A percentile compares a stretch with the other conserved stretches of the same genome.
Evolutionary conservation across 768 basidiomycete species (phyloP).

Genomic region (Symmetrospora coprosmae): DNA sequence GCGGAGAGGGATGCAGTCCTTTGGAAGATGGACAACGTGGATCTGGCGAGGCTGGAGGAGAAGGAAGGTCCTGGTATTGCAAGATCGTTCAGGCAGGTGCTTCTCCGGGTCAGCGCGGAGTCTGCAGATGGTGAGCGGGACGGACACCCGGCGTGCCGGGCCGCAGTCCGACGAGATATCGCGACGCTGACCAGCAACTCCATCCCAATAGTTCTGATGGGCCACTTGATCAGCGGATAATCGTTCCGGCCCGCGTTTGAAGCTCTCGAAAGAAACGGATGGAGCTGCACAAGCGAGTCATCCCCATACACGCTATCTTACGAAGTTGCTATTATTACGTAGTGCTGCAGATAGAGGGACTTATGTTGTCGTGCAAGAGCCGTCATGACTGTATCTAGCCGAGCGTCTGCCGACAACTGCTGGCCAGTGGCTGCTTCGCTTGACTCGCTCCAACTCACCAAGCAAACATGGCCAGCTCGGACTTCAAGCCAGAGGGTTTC

Average conservation of each 20-base stretch:
- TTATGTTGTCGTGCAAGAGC: background rate
- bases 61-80: constrained; percentile 23
- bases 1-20: constrained; percentile 64
- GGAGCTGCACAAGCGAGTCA: too few species aligned
- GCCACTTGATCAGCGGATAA: constrained; percentile 13
- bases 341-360: background rate
- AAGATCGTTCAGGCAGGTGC: constrained; percentile 1
- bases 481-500: constrained; percentile 72
- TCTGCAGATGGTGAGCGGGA: constrained; percentile 23
- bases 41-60: constrained; percentile 50
- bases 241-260: too few species aligned
- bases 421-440: too few species aligned
- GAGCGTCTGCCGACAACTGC: background rate
- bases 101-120: background rate
- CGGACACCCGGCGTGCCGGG: too few species aligned
- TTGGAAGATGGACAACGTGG: constrained; percentile 59
- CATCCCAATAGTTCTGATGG: background rate
- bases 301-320: constrained; percentile 20
- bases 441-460: too few species aligned
- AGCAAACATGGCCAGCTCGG: too few species aligned
- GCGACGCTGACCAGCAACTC: background rate
- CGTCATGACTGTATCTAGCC: background rate
- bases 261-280: too few species aligned
- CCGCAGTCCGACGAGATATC: background rate
- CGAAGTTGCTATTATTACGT: background rate